Conservation (phyloP, 768 basidiomycete species). For the Podaxis carcinomalis region DNA sequence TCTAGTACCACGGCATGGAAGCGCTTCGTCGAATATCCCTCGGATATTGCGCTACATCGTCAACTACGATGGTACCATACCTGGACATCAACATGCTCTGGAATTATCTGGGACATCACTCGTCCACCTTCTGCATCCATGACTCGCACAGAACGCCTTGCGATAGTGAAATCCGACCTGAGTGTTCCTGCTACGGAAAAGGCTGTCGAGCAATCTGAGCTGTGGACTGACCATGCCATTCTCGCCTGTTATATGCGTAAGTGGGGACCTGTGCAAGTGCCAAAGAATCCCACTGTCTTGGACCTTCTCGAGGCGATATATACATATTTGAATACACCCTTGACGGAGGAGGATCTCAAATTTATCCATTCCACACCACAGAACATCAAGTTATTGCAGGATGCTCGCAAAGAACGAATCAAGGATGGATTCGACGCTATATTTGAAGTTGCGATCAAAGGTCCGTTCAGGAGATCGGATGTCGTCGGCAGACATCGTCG, state of each 20-base stretch:
- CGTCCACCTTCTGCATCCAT: constrained; percentile 32
- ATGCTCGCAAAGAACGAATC: constrained; percentile 30
- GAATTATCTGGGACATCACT: constrained; percentile 40
- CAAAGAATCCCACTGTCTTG: constrained; percentile 30
- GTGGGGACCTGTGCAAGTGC: constrained; percentile 49
- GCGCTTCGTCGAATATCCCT: neutral
- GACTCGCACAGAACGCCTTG: constrained; percentile 25
- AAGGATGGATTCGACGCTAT: constrained; percentile 32
- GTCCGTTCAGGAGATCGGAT: constrained; percentile 47
- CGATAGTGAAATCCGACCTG: constrained; percentile 26
- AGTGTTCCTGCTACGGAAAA: constrained; percentile 28
- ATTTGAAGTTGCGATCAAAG: constrained; percentile 29
- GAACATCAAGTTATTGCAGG: constrained; percentile 20
- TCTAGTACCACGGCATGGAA: neutral
- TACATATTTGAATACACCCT: constrained; percentile 39
- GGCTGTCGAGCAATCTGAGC: constrained; percentile 26
- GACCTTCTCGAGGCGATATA: constrained; percentile 48
- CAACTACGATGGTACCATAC: neutral
- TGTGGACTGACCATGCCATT: constrained; percentile 32
- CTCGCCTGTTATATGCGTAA: constrained; percentile 37
- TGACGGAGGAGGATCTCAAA: constrained; percentile 31
- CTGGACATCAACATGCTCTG: neutral
- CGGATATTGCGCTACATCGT: neutral
- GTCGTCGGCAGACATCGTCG: constrained; percentile 39
- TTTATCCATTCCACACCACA: constrained; percentile 21